Conservation (phyloP, 2,329 filamentous ascomycete genomes). For the Phialemonium atrogriseum region DNA sequence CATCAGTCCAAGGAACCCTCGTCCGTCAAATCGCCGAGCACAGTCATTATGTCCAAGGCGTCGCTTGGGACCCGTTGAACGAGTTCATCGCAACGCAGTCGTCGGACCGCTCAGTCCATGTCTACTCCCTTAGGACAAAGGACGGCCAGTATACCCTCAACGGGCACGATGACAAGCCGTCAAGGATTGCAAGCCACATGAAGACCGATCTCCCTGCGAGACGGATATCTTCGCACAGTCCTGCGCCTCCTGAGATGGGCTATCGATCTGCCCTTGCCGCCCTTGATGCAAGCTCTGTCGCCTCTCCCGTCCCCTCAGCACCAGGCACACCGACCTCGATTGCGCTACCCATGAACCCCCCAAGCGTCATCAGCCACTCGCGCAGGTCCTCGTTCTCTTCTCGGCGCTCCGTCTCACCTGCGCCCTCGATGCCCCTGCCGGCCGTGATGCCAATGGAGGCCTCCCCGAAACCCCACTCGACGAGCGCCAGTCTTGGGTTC, state of each 20-base stretch:
- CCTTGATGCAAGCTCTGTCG: constrained; percentile 46
- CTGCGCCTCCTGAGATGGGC: constrained; percentile 76
- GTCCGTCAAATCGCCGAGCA: constrained; percentile 95
- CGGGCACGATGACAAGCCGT: constrained; percentile 55
- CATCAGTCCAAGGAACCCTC: constrained; percentile 38
- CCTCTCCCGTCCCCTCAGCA: constrained; percentile 82
- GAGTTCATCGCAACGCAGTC: constrained; percentile 98
- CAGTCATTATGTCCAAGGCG: constrained; percentile 96
- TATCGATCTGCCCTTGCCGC: constrained; percentile 57
- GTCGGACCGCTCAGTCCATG: constrained; percentile 94
- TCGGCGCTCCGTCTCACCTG: constrained; percentile 83
- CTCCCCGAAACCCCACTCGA: constrained; percentile 67
- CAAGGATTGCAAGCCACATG: constrained; percentile 69
- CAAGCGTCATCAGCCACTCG: constrained; percentile 79
- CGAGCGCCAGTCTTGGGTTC: constrained; percentile 51
- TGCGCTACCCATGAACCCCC: constrained; percentile 91
- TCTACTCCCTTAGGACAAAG: constrained; percentile 93
- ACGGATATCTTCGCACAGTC: constrained; percentile 84
- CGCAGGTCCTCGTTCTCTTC: constrained; percentile 89
- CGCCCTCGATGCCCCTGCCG: constrained; percentile 85
- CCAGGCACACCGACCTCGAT: constrained; percentile 89
- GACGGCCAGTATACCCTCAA: constrained; percentile 84
- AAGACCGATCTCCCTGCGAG: constrained; percentile 88
- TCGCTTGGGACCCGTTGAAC: constrained; percentile 96
- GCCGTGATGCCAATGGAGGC: constrained; percentile 91